These are phyloP conservation scores for Cadophora malorum DNA, from an alignment of 2,329 filamentous ascomycete genomes.

Conservation along the genomic window DNA sequence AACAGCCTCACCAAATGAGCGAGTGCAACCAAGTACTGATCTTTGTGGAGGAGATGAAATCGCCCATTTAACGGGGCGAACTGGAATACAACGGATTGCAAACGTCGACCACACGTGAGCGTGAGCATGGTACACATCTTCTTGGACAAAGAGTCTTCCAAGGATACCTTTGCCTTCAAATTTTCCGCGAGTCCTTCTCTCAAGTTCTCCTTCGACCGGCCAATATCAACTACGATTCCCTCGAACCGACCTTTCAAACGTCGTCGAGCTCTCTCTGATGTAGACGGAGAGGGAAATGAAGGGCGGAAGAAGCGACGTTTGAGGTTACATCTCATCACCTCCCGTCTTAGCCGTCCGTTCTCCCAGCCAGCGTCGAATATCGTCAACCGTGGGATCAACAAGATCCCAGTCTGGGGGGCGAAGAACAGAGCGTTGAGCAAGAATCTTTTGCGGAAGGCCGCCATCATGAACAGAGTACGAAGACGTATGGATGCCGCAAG, in stretches of 20 bases:
- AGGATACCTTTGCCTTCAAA: conserved; percentile 47
- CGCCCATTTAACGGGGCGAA: conserved; percentile 36
- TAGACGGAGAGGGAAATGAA: conserved; percentile 43
- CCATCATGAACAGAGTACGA: conserved; percentile 68
- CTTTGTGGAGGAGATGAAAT: conserved; percentile 46
- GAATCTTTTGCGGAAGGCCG: conserved; percentile 64
- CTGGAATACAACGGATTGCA: conserved; percentile 9
- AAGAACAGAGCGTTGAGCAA: conserved; percentile 56
- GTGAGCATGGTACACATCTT: conserved; percentile 44
- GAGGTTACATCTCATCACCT: conserved; percentile 69
- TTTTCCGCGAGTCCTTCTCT: conserved; percentile 44
- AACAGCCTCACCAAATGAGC: conserved; percentile 37
- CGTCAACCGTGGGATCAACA: conserved; percentile 60
- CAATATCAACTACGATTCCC: conserved; percentile 34
- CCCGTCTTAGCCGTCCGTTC: conserved; percentile 71
- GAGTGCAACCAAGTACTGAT: conserved; percentile 42
- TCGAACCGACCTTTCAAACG: conserved; percentile 42
- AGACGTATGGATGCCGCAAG: conserved; percentile 50
- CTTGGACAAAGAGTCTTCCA: conserved; percentile 32
- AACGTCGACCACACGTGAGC: conserved; percentile 28
- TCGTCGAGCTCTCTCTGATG: conserved; percentile 45
- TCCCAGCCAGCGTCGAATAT: conserved; percentile 74
- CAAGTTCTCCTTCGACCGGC: conserved; percentile 47
- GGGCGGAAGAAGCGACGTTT: conserved; percentile 70
- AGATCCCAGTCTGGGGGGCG: conserved; percentile 52